Base-by-base conservation (phyloP, 140 eudicot species). In the Cichorium intybus region DNA sequence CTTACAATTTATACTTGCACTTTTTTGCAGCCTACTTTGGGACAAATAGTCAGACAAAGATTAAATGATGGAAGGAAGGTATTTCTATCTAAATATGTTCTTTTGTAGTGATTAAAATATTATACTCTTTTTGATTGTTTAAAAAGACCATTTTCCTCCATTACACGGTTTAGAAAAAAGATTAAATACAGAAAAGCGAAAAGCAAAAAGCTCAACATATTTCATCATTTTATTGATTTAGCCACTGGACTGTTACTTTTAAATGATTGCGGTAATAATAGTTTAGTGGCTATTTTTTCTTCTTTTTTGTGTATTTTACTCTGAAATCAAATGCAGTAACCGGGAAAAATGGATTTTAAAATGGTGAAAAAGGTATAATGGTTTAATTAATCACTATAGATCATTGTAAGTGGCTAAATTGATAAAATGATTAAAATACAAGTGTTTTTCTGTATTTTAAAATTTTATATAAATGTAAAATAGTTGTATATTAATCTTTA, bases 21-120 rank as follows among this genome's bases (percentile, higher is more conserved):
- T n/a, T 33, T 60, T 14, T 21, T 48, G 57, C 75, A 70, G 75
- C 54, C 27, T 31, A 60, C 75, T 33, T 60, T 70, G 47, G 69
- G 61, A 60, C 75, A 70, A 33, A 70, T 60, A 60, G 69, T 70
- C 45, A 59, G 75, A 27, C 69, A 60, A 27, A 70, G 51, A 60
- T 34, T 70, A 60, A 34, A 41, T 34, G 75, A 70, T 49, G 69
- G 68, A 60, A 70, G 75, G 54, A 70, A 70, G 75, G 75, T 70
- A 43, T 39, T n/a, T n/a, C n/a, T n/a, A n/a, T n/a, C n/a, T n/a
- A n/a, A n/a, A n/a, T n/a, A n/a, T n/a, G n/a, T n/a, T n/a, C n/a
- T n/a, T n/a, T n/a, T n/a, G n/a, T n/a, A n/a, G n/a, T n/a, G n/a
- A n/a, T n/a, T n/a, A n/a, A n/a, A n/a, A n/a, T n/a, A n/a, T n/a